Evolutionary conservation across 805 yeast species (phyloP), one percentile per base, ranked within the genome.

Genomic region (Saccharomycopsis fibuligera): DNA sequence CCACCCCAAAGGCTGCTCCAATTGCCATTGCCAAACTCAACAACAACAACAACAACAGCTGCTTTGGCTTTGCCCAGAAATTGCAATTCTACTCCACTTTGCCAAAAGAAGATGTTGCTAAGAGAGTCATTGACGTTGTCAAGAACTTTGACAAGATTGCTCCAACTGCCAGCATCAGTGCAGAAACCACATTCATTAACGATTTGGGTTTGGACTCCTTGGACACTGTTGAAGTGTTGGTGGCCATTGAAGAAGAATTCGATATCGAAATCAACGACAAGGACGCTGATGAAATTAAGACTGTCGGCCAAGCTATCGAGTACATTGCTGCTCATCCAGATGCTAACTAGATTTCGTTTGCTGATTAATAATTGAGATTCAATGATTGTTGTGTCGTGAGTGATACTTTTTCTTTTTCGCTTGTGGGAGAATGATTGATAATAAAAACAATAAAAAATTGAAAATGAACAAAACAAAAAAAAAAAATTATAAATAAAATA

Each of bases 271-370:
- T 83, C 61, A 86, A 91, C 31, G 95, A 86, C 69, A 79, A 82
- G 62, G 82, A 83, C 59, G 88, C 95, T 47, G 96, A 88, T 63
- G 85, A 81, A 63, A 83, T 88, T 67, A 83, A 81, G 69, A 84
- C 95, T 43, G 87, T 88, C 55, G 83, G 84, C 57, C 91, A 87
- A 69, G 95, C 95, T 49, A 75, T 86, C 57, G 83, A 86, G 59
- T 82, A 85, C 70, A 84, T 88, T 58, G 71, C 72, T 54, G 75
- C 77, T 57, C 81, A 78, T 64, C 66, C 67, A n/a, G 64, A 72
- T 70, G 55, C 77, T 73, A 41, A 43, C 41, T 53, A 37, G n/a
- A 12, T 33, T 12, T 33, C 37, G 9, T 9, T 33, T n/a, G 14
- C 19, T 8, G n/a, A n/a, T n/a, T n/a, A n/a, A n/a, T n/a, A n/a